Evolutionary conservation across 352 stramenopile species (phyloP), one percentile per base, ranked within the genome.

Genomic region (Phytophthora cryptogea): DNA sequence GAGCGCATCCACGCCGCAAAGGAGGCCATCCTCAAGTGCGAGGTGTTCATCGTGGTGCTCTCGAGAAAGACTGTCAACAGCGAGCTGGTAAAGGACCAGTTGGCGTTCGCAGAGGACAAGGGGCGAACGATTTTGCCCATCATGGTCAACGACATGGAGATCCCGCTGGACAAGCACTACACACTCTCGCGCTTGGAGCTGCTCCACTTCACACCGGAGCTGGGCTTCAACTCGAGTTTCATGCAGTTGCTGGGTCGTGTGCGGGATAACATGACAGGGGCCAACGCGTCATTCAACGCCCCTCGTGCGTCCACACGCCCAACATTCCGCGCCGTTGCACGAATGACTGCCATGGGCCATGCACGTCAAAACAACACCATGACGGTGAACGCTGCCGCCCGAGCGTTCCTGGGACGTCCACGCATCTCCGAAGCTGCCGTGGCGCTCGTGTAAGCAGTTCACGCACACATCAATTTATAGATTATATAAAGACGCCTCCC

Each of bases 21-120:
- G 58, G 83, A 92, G 37, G 84, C 85, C 8, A 92, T 94, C 41
- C 72, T 90, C 54, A 83, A 88, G 57, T 94, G 85, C 61, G 60
- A 80, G 32, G 72, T 76, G 32, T 87, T 94, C 44, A 75, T 91
- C 36, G 80, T 91, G 3, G 70, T 94, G 27, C 55, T 94, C 17
- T 91, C 85, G 13, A 76, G 71, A 49, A 76, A 86, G 42, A 90
- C 77, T 3, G 68, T 72, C 37, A 63, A 68, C 48, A 89, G 71
- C 48, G 85, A 94, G 66, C 64, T 94, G n/a, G 74, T 94, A 13
- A 81, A 85, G 44, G 83, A 92, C 55, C 85, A 94, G 54, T 63
- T 92, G 16, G 83, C 83, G 45, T 92, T 92, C 47, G 85, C 85
- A 8, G 85, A 91, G 63, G 83, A 92, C 66, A 91, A 89, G 59